phyloP scores from a whole-genome alignment of 2,329 filamentous ascomycete species.

The Teratosphaeria gauchensis region DNA sequence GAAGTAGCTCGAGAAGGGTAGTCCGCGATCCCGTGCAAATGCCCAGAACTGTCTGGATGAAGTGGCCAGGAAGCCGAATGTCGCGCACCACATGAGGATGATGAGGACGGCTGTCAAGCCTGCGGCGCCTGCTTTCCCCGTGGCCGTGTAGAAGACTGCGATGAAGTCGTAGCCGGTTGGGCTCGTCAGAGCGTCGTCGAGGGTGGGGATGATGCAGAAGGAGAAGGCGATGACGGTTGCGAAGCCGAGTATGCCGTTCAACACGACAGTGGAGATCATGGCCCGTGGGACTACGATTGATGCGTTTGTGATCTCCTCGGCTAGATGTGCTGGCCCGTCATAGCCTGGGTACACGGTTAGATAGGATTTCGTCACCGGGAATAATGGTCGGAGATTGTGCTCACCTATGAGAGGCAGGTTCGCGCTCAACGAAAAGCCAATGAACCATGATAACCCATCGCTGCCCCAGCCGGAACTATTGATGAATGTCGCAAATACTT shows the following conservation, averaged over 20 bases:
- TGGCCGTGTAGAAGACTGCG: conserved; percentile 37
- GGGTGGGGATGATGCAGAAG: conserved; percentile 28
- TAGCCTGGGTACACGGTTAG: neutral
- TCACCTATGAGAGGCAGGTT: conserved; percentile 9
- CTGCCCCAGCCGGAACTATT: conserved; percentile 10
- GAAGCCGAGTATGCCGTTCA: conserved; percentile 37
- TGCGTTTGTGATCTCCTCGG: conserved; percentile 40
- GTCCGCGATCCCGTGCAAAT: conserved; percentile 34
- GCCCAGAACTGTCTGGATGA: conserved; percentile 32
- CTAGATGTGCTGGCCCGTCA: conserved; percentile 19
- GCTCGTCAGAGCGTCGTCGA: conserved; percentile 29
- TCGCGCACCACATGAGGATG: conserved; percentile 30
- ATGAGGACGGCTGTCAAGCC: conserved; percentile 35
- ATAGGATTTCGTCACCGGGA: neutral
- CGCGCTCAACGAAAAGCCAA: conserved; percentile 9
- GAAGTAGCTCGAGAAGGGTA: conserved; percentile 22
- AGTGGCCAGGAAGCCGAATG: conserved; percentile 32
- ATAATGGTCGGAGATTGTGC: neutral
- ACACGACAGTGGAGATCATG: conserved; percentile 33
- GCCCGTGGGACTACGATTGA: conserved; percentile 33
- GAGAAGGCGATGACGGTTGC: conserved; percentile 30
- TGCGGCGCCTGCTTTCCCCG: conserved; percentile 16
- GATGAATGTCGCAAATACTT: conserved; percentile 12
- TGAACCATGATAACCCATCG: conserved; percentile 10
- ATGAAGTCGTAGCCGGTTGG: conserved; percentile 37